Conservation (phyloP, 257 asterid genomes). For the Capsicum pubescens region DNA sequence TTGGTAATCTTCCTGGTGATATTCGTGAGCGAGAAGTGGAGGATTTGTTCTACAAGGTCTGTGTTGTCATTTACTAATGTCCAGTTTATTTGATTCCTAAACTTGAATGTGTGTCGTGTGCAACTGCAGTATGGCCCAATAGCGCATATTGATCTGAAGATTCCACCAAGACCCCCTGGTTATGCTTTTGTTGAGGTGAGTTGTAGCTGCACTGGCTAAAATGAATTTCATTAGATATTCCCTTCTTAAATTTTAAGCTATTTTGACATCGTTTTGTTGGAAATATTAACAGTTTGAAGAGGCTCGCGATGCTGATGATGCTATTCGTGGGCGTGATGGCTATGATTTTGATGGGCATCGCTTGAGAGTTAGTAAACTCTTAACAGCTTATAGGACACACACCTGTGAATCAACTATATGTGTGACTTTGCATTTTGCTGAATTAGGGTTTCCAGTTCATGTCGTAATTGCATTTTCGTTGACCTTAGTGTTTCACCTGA, state of each 20-base stretch:
- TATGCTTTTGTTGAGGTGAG: constrained; percentile 98
- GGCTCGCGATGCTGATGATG: constrained; percentile 98
- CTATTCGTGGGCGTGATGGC: constrained; percentile 99
- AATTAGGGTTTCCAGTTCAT: background rate
- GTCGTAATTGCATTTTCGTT: background rate
- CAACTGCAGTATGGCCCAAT: constrained; percentile 81
- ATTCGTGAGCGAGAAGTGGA: constrained; percentile 97
- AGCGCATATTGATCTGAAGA: constrained; percentile 90
- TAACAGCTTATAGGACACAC: background rate
- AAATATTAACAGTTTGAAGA: constrained; percentile 77
- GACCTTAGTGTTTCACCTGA: constrained; percentile 9
- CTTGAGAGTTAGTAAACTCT: constrained; percentile 67
- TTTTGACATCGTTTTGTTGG: constrained; percentile 2
- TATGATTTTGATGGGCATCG: constrained; percentile 97
- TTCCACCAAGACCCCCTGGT: constrained; percentile 98
- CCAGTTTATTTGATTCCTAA: background rate
- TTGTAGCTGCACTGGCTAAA: constrained; percentile 18
- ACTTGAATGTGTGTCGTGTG: constrained; percentile 12
- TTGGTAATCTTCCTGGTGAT: constrained; percentile 99
- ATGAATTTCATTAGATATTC: background rate
- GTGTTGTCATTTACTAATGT: background rate
- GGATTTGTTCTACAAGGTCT: constrained; percentile 92
- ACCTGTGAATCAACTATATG: background rate
- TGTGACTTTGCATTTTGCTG: background rate
- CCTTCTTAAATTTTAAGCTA: background rate